A percentile compares a stretch with the other conserved stretches of the same genome.
phyloP scores from a whole-genome alignment of 768 basidiomycete species.

The Guyanaporus albipodus region DNA sequence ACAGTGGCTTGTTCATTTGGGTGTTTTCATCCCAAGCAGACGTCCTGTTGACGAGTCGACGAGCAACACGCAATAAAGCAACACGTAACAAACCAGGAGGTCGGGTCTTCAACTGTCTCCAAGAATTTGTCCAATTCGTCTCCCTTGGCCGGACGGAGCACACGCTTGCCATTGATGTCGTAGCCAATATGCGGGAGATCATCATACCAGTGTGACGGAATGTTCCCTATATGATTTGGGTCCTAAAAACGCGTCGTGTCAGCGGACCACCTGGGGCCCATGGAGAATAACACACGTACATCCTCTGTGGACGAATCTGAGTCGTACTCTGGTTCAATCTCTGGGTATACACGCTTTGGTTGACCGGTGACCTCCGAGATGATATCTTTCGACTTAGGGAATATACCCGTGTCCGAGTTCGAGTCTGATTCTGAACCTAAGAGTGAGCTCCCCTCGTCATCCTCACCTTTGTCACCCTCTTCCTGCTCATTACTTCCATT shows the following conservation, averaged over 20 bases:
- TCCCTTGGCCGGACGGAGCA: conserved; percentile 89
- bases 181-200: conserved; percentile 99
- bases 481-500: conserved; percentile 35
- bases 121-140: conserved; percentile 98
- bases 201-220: conserved; percentile 99
- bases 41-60: conserved; percentile 51
- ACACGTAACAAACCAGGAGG: conserved; percentile 62
- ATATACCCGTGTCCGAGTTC: conserved; percentile 49
- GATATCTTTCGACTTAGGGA: conserved; percentile 63
- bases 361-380: conserved; percentile 82
- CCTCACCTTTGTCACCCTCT: conserved; percentile 33
- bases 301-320: conserved; percentile 92
- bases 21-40: conserved; percentile 87
- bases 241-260: conserved; percentile 44
- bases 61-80: neutral
- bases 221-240: conserved; percentile 91
- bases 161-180: conserved; percentile 89
- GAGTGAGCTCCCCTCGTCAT: conserved; percentile 36
- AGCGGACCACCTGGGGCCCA: neutral
- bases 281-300: conserved; percentile 41
- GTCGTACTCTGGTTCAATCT: conserved; percentile 88
- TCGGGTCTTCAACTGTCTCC: conserved; percentile 86
- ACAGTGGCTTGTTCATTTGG: conserved; percentile 82
- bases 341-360: conserved; percentile 77
- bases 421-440: conserved; percentile 31